phyloP scores from a whole-genome alignment of 2,329 filamentous ascomycete species.

The Claviceps capensis region DNA sequence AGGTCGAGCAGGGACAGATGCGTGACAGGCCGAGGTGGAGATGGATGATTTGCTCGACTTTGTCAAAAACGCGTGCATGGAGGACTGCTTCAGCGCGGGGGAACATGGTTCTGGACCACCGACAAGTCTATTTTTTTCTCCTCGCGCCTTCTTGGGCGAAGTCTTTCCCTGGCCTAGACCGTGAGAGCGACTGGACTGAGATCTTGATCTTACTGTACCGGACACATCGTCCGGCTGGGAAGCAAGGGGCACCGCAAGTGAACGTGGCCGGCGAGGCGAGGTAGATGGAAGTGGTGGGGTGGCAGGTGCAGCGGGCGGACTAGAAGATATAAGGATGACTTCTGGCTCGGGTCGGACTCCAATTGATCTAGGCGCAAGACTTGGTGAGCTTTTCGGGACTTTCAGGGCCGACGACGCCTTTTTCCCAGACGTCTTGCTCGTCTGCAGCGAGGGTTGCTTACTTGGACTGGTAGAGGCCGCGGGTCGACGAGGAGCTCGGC shows the following conservation, averaged over 20 bases:
- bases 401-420: constrained; percentile 16
- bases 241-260: constrained; percentile 3
- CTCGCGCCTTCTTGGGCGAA: background rate
- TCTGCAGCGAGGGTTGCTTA: constrained; percentile 21
- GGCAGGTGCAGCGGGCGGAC: constrained; percentile 18
- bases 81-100: constrained; percentile 18
- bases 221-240: constrained; percentile 9
- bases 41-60: background rate
- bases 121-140: background rate
- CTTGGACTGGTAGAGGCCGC: constrained; percentile 12
- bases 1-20: background rate
- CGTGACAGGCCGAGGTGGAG: background rate
- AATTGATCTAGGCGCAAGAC: constrained; percentile 23
- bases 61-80: constrained; percentile 17
- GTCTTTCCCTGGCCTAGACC: constrained; percentile 6
- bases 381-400: constrained; percentile 30
- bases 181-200: constrained; percentile 11
- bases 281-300: constrained; percentile 17
- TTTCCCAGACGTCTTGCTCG: constrained; percentile 10
- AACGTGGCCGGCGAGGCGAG: constrained; percentile 10
- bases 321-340: constrained; percentile 32
- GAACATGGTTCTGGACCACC: background rate
- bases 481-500: background rate
- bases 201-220: constrained; percentile 14
- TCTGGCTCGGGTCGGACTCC: constrained; percentile 15